Evolutionary conservation across 2,329 filamentous ascomycete genomes (phyloP), one percentile per base, ranked within the genome.

Genomic region (Sclerotinia sclerotiorum): DNA sequence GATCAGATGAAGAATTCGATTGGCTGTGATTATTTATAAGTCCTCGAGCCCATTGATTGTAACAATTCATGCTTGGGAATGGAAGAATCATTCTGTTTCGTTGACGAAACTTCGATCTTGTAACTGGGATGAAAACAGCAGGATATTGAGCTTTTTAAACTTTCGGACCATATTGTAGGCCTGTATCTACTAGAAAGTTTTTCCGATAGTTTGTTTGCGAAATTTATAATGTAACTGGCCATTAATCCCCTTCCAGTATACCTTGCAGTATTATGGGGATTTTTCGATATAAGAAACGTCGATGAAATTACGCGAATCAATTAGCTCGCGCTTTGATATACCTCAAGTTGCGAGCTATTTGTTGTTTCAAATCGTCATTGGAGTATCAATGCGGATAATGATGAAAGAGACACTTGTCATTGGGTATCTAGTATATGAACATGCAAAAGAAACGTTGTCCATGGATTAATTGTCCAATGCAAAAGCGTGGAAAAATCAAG

Each of bases 391-490:
- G 55, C 58, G 58, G 29, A 19, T 48, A 10, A 15, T 49, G 29
- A 66, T 58, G 42, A 29, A 48, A 27, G n/a, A 27, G 54, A 66
- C 54, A 66, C 58, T 63, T 52, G 57, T 46, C 65, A 54, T 55
- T 52, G 48, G 24, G 17, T 58, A 44, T 54, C 11, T 32, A 24
- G 46, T n/a, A 27, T 24, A 24, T 46, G 46, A 62, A 62, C 13
- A 49, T 62, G 58, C 27, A 49, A 49, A 35, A 46, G 29, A 35
- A 62, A 24, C 58, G 44, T 49, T 39, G 29, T 49, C 21, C 19
- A 35, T 49, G 58, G 29, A 42, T 17, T 7, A 11, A 29, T 49
- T 24, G 21, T 49, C 27, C 44, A 35, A 17, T 32, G 32, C 35
- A 49, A 6, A 24, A 35, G 27, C 19, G 27, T 24, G 13, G 11